Conservation (phyloP, 2,329 filamentous ascomycete genomes). For the Phaeosphaeria sp. region DNA sequence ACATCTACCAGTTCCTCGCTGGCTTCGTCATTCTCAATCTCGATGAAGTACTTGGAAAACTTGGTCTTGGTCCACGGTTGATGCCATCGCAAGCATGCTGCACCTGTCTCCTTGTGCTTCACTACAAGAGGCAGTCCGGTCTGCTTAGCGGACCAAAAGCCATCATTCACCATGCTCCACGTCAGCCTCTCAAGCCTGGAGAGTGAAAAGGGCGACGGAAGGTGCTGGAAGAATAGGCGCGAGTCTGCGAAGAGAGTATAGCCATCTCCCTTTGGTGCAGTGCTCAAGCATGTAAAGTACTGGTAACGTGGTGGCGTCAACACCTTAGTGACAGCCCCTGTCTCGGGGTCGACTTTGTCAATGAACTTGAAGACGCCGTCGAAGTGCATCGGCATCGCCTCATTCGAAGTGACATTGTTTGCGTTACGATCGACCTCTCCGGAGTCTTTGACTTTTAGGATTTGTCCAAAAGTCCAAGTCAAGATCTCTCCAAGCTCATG, state of each 20-base stretch:
- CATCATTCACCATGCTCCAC: constrained; percentile 14
- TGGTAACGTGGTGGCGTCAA: constrained; percentile 52
- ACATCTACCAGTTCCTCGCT: constrained; percentile 43
- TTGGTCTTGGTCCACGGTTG: constrained; percentile 63
- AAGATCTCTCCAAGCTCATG: constrained; percentile 56
- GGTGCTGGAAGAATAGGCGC: constrained; percentile 56
- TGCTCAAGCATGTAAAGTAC: constrained; percentile 57
- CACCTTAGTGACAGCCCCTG: constrained; percentile 51
- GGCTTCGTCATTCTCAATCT: constrained; percentile 52
- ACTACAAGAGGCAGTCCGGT: constrained; percentile 54
- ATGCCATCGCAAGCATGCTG: constrained; percentile 61
- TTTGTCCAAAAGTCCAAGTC: constrained; percentile 64
- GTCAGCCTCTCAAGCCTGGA: constrained; percentile 51
- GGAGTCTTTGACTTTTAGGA: constrained; percentile 67
- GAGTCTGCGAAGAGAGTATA: constrained; percentile 63
- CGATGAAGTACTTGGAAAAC: constrained; percentile 56
- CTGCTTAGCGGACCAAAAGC: constrained; percentile 48
- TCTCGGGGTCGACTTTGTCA: constrained; percentile 46
- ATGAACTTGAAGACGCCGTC: constrained; percentile 64
- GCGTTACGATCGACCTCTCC: constrained; percentile 54
- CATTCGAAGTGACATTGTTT: constrained; percentile 60
- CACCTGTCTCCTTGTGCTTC: constrained; percentile 54
- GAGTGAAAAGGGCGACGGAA: constrained; percentile 48
- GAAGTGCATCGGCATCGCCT: constrained; percentile 63
- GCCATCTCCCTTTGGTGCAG: constrained; percentile 59